Conservation (phyloP, 1,284 basidiomycete genomes). For the Ceratobasidium sp. region DNA sequence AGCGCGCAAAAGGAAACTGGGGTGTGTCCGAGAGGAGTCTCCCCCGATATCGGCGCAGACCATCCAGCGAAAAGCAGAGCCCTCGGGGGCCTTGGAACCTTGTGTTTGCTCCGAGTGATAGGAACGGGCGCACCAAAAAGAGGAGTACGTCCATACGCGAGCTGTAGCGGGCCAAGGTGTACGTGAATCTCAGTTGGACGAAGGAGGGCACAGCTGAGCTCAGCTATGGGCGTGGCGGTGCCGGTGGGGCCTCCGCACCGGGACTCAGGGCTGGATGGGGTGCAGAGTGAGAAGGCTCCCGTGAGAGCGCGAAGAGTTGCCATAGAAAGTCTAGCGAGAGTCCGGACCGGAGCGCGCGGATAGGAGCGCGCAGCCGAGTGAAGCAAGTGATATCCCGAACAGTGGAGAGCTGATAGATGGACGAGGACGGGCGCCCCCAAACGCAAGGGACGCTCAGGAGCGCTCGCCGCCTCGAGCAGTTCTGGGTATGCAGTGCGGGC, state of each 20-base stretch:
- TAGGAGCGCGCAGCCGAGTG: neutral
- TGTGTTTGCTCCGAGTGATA: neutral
- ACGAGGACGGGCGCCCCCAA: neutral
- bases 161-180: too few relatives aligned
- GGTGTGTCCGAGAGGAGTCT: conserved; percentile 21
- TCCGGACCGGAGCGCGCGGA: conserved; percentile 34
- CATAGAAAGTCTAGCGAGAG: conserved; percentile 18
- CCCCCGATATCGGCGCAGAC: conserved; percentile 8
- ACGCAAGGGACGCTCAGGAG: neutral
- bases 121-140: too few relatives aligned
- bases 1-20: conserved; percentile 27
- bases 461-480: neutral
- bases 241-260: neutral
- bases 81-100: conserved; percentile 7
- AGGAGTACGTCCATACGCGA: too few relatives aligned
- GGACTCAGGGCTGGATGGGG: conserved; percentile 38
- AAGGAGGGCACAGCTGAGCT: conserved; percentile 27
- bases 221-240: neutral
- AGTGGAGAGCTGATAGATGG: conserved; percentile 15
- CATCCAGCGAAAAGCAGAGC: conserved; percentile 1
- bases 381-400: conserved; percentile 26
- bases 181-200: conserved; percentile 10
- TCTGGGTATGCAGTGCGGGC: neutral
- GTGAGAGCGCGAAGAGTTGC: conserved; percentile 3
- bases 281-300: conserved; percentile 36